These are phyloP conservation scores for Entomophthora muscae DNA, from an alignment of 371 early-diverging fungal species.

Conservation along the genomic window DNA sequence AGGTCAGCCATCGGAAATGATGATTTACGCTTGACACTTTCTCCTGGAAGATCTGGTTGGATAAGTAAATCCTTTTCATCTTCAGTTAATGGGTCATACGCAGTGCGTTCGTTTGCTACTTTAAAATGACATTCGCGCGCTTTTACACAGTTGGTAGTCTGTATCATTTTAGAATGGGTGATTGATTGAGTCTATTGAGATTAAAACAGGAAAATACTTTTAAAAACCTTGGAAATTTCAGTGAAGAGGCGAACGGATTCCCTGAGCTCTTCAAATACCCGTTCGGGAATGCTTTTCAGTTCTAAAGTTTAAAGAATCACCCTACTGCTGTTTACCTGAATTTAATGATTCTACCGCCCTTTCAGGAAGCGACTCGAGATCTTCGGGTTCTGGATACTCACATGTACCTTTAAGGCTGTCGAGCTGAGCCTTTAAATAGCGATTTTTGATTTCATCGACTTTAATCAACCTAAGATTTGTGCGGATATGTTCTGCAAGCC, in stretches of 20 bases:
- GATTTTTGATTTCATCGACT: background rate
- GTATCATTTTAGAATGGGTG: background rate
- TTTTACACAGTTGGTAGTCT: background rate
- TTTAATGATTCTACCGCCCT: background rate
- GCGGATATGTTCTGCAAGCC: background rate
- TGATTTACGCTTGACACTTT: background rate
- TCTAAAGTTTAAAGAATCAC: background rate
- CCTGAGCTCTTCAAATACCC: background rate
- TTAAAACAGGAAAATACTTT: background rate
- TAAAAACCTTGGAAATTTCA: background rate
- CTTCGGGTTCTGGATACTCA: background rate
- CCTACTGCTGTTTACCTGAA: background rate
- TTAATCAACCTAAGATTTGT: background rate
- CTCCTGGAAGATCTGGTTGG: background rate
- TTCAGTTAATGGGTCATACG: background rate
- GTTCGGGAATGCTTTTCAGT: background rate
- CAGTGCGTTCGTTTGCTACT: background rate
- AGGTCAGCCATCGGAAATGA: background rate
- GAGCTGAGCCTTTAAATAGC: background rate
- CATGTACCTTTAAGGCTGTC: background rate
- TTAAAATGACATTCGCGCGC: background rate
- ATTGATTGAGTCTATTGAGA: background rate
- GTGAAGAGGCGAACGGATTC: background rate
- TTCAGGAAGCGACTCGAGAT: background rate
- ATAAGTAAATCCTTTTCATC: background rate